Evolutionary conservation across 169 alveolate species (phyloP).

Genomic region (Plasmodium cynomolgi): DNA sequence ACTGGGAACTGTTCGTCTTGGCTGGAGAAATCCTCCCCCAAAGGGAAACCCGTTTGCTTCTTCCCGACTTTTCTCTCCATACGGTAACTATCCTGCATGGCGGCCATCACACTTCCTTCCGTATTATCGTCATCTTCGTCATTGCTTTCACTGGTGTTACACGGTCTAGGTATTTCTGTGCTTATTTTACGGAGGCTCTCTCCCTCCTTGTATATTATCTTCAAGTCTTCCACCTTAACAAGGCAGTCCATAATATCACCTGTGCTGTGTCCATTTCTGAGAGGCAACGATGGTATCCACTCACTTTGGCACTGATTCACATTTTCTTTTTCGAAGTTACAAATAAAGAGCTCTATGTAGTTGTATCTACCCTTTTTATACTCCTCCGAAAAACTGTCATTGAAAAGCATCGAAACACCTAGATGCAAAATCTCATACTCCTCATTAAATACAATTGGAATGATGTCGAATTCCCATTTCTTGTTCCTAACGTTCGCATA

Average conservation of each 20-base stretch:
- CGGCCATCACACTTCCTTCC: not conserved
- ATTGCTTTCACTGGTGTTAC: not conserved
- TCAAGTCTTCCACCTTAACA: slow-evolving; percentile 28
- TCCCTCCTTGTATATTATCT: not conserved
- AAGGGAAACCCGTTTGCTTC: not conserved
- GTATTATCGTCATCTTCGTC: not conserved
- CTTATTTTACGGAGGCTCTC: not conserved
- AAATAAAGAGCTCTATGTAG: slow-evolving; percentile 53
- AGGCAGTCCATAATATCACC: slow-evolving; percentile 9
- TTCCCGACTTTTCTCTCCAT: not conserved
- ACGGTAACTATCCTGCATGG: not conserved
- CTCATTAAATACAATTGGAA: slow-evolving; percentile 55
- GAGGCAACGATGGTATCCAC: not conserved
- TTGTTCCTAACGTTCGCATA: slow-evolving; percentile 40
- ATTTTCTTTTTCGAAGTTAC: not conserved
- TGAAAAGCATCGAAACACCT: slow-evolving; percentile 62
- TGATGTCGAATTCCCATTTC: slow-evolving; percentile 38
- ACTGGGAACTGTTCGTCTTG: not conserved
- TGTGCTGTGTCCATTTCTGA: not conserved
- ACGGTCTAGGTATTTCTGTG: not conserved
- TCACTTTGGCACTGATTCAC: not conserved
- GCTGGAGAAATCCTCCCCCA: not conserved
- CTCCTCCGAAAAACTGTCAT: slow-evolving; percentile 32
- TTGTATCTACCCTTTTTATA: slow-evolving; percentile 32
- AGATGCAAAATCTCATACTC: slow-evolving; percentile 53